Conservation (phyloP, 2,329 filamentous ascomycete genomes). For the Penicillium sumatraense region DNA sequence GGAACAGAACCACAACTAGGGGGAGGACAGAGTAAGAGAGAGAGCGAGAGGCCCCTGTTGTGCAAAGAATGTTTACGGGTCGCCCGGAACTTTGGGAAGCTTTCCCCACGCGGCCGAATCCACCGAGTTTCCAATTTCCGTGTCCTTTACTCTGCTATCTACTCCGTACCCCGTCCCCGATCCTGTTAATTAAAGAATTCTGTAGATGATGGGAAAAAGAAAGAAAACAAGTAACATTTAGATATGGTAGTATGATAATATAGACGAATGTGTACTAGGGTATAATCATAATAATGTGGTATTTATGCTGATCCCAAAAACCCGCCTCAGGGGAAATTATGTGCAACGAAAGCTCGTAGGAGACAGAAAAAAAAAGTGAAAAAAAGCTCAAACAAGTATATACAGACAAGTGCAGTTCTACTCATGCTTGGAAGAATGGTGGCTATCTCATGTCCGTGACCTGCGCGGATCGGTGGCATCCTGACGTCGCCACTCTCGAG, state of each 20-base stretch:
- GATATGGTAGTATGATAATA: background rate
- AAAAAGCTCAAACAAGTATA: constrained; percentile 18
- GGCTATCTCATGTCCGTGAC: constrained; percentile 54
- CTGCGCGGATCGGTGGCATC: constrained; percentile 83
- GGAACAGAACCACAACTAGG: background rate
- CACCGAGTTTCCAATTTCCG: background rate
- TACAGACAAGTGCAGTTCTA: constrained; percentile 19
- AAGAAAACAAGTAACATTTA: background rate
- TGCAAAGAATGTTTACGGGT: constrained; percentile 17
- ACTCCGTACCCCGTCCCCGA: background rate
- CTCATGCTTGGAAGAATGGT: background rate
- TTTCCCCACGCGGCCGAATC: constrained; percentile 23
- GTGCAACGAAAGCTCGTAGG: constrained; percentile 9
- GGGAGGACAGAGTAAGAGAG: background rate
- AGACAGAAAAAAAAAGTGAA: constrained; percentile 2
- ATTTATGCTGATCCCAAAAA: too few relatives aligned
- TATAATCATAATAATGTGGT: background rate
- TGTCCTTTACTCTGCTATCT: background rate
- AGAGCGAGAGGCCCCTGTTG: background rate
- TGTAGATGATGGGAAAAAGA: background rate
- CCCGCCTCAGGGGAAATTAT: constrained; percentile 13
- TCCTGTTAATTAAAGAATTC: background rate
- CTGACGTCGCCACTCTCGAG: constrained; percentile 77
- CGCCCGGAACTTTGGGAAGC: constrained; percentile 25
- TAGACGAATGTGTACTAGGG: background rate